Percentiles rank a stretch among this genome's conserved stretches.
Evolutionary conservation across 345 rosid genomes (phyloP).

Genomic region (Dimocarpus longan): DNA sequence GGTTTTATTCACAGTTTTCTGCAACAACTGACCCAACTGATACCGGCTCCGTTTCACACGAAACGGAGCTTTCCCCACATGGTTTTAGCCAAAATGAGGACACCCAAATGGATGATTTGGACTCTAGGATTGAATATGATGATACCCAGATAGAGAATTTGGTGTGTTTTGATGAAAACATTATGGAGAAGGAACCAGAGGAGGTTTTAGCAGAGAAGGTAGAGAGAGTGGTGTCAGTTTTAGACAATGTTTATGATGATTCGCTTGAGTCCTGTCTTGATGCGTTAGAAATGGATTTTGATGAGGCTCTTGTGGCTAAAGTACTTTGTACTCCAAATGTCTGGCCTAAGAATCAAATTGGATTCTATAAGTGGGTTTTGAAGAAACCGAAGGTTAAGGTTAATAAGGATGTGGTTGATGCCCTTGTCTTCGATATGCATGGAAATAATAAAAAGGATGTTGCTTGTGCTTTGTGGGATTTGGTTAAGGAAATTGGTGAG

Average conservation of each 20-base stretch:
- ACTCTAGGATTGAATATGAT: conserved; percentile 12
- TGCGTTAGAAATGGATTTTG: conserved; percentile 40
- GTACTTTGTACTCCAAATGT: conserved; percentile 60
- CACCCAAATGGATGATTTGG: conserved; percentile 7
- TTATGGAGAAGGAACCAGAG: not conserved
- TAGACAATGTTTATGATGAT: conserved; percentile 61
- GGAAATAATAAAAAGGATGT: conserved; percentile 44
- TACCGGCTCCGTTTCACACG: too few species aligned
- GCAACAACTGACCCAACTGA: conserved; percentile 32
- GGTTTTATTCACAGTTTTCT: conserved; percentile 40
- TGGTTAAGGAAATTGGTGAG: conserved; percentile 59
- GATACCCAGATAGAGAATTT: conserved; percentile 25
- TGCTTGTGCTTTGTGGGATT: conserved; percentile 71
- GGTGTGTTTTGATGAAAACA: conserved; percentile 18
- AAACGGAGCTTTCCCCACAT: conserved; percentile 21
- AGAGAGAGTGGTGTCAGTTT: conserved; percentile 59
- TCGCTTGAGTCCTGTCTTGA: conserved; percentile 61
- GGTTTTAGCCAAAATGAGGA: conserved; percentile 18
- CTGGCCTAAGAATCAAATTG: conserved; percentile 56
- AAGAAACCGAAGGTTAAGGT: conserved; percentile 34
- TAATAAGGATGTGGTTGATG: conserved; percentile 42
- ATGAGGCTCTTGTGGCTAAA: conserved; percentile 49
- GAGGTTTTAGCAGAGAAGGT: conserved; percentile 55
- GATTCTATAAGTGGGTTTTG: conserved; percentile 65
- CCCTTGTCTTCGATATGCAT: conserved; percentile 51